Base-by-base conservation (phyloP, 2,329 filamentous ascomycete genomes). In the Aspergillus sp. region DNA sequence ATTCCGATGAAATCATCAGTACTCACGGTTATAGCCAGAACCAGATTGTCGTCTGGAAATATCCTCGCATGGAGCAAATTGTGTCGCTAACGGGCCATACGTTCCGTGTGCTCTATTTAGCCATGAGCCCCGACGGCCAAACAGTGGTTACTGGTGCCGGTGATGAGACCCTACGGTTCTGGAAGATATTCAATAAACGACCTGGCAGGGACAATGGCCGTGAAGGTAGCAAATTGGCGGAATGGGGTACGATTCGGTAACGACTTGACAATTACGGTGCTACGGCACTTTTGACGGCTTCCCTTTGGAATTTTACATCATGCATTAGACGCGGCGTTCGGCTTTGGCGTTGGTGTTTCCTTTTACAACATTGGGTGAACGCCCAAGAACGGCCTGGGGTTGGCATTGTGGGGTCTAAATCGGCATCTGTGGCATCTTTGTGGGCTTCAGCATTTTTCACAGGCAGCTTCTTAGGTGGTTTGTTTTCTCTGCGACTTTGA, bases 31-130 rank as follows among this genome's bases (percentile, higher is more conserved):
- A 97, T 78, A 93, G 89, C 66, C 95, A 99, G 72, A 97, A 99
- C 73, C 95, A 98, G 75, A 97, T 99, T 67, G 93, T 98, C 39
- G 91, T 99, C 55, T 99, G 95, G 95, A 99, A 99, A 71, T 99
- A 99, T 71, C 95, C 95, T 1, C 93, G 89, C 65, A 98, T 99
- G 95, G 91, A 91, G 49, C 95, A 98, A 73, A 92, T 99, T 8
- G 93, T 91, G 41, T 96, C 91, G 65, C 81, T 99, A 46, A 99
- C 95, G 0, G 95, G 95, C 0, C 95, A 99, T 74, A 99, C 95
- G 1, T 98, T 96, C 76, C 89, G 95, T 69, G 95, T 99, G 12
- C 82, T 99, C 3, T 99, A 98, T 73, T 82, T 99, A 52, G 93
- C 93, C 33, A 98, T 98, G 92, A 97, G 93, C 70, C 95, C 95